Conservation (phyloP, 2,329 filamentous ascomycete genomes). For the Beauveria pseudobassiana region DNA sequence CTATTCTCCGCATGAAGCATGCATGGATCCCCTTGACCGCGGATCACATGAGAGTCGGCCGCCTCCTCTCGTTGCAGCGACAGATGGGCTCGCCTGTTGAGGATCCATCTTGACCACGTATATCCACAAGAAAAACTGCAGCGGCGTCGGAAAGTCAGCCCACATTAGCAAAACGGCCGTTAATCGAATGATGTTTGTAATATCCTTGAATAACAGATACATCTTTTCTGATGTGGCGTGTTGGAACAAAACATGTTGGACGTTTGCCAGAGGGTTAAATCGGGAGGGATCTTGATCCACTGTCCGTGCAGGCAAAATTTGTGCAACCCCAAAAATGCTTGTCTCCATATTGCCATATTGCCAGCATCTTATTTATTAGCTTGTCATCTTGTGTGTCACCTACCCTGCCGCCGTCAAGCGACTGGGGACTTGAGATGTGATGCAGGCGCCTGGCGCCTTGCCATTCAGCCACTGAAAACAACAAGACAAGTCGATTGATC, state of each 20-base stretch:
- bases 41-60: background rate
- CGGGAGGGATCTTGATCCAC: constrained; percentile 9
- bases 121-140: background rate
- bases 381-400: background rate
- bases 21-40: background rate
- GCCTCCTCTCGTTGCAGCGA: background rate
- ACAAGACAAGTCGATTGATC: background rate
- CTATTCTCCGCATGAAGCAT: background rate
- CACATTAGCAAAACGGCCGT: constrained; percentile 7
- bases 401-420: background rate
- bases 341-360: background rate
- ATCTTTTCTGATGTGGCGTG: background rate
- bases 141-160: background rate
- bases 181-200: background rate
- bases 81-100: background rate
- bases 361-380: background rate
- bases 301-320: constrained; percentile 4
- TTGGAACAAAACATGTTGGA: background rate
- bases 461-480: background rate
- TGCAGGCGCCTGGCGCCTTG: background rate
- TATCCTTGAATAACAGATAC: background rate
- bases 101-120: background rate
- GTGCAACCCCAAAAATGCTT: background rate
- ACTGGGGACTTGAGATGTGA: background rate
- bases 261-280: constrained; percentile 1